These are phyloP conservation scores for Fusarium keratoplasticum DNA, from an alignment of 2,329 filamentous ascomycete genomes.

Conservation along the genomic window DNA sequence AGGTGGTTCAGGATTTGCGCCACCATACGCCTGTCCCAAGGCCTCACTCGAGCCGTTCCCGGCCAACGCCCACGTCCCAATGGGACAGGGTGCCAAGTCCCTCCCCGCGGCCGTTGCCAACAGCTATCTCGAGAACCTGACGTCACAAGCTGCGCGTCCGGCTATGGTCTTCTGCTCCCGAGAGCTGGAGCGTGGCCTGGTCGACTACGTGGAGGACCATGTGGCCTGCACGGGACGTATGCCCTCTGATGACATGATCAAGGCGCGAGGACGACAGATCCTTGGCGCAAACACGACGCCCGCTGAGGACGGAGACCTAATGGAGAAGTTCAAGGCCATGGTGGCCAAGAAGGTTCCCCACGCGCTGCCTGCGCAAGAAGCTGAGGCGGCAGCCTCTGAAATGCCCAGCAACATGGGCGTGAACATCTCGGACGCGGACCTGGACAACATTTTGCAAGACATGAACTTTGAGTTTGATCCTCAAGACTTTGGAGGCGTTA, in stretches of 20 bases:
- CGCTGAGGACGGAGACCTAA: constrained; percentile 64
- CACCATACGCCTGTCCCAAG: constrained; percentile 64
- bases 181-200: constrained; percentile 67
- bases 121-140: constrained; percentile 60
- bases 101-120: constrained; percentile 60
- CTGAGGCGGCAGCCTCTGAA: constrained; percentile 8
- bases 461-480: constrained; percentile 57
- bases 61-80: constrained; percentile 47
- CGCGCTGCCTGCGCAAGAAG: constrained; percentile 18
- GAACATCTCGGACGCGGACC: constrained; percentile 53
- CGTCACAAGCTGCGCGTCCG: constrained; percentile 57
- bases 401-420: constrained; percentile 49
- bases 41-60: constrained; percentile 50
- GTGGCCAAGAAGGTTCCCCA: constrained; percentile 49
- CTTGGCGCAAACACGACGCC: constrained; percentile 59
- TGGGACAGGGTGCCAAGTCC: constrained; percentile 53
- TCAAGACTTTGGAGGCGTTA: constrained; percentile 41
- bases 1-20: constrained; percentile 66
- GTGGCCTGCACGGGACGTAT: constrained; percentile 53
- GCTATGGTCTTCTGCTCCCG: constrained; percentile 68
- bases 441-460: constrained; percentile 56
- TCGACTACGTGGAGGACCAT: constrained; percentile 59
- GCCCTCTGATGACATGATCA: constrained; percentile 61
- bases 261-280: constrained; percentile 61
- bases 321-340: constrained; percentile 65